These are phyloP conservation scores for Pouteria glomerata DNA, from an alignment of 148 eudicot genomes.

Conservation along the genomic window DNA sequence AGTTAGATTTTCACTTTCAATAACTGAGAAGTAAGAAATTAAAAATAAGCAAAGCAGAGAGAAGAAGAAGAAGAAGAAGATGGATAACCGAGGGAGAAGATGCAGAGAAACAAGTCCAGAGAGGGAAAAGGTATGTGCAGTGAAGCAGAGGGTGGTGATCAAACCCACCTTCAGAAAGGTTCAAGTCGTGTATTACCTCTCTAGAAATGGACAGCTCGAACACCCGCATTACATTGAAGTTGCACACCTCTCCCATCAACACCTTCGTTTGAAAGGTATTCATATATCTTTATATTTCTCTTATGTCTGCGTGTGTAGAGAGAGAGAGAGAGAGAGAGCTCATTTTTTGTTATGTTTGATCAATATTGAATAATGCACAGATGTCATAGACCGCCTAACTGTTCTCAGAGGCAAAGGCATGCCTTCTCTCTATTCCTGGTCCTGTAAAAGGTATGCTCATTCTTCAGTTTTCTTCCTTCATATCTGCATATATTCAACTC, in stretches of 20 bases:
- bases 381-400: slow-evolving; percentile 60
- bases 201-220: slow-evolving; percentile 77
- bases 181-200: slow-evolving; percentile 81
- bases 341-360: neutral
- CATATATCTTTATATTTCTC: no score
- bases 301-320: no score
- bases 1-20: neutral
- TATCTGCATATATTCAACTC: neutral
- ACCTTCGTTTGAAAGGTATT: slow-evolving; percentile 71
- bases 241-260: slow-evolving; percentile 64
- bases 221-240: slow-evolving; percentile 88
- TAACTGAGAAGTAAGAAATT: no score
- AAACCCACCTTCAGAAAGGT: slow-evolving; percentile 34
- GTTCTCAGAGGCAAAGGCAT: slow-evolving; percentile 82
- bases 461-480: neutral
- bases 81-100: slow-evolving; percentile 8
- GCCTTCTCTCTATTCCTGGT: slow-evolving; percentile 90
- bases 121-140: neutral
- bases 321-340: no score
- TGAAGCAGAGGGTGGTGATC: neutral
- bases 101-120: slow-evolving; percentile 14
- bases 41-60: neutral
- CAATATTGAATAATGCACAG: slow-evolving; percentile 19
- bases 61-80: neutral
- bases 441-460: slow-evolving; percentile 69